These are phyloP conservation scores for Bimuria novae-zelandiae DNA, from an alignment of 2,329 filamentous ascomycete genomes.

Conservation along the genomic window DNA sequence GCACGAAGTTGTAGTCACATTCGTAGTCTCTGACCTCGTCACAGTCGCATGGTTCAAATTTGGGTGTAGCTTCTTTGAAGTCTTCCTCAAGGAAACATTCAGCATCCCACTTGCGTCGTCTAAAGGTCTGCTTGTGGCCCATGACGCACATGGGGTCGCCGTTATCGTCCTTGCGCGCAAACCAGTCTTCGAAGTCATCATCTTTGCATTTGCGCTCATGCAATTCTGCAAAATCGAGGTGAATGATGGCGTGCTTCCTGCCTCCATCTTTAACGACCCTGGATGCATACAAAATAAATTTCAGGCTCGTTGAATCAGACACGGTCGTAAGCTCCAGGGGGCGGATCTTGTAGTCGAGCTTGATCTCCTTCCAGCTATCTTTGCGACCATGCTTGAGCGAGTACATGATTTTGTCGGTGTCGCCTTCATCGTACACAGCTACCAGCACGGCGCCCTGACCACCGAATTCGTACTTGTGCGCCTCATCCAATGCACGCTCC, in stretches of 20 bases:
- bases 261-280: conserved; percentile 51
- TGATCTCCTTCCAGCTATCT: conserved; percentile 70
- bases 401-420: conserved; percentile 70
- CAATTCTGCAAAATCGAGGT: conserved; percentile 82
- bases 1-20: conserved; percentile 90
- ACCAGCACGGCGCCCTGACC: conserved; percentile 89
- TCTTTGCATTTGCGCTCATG: conserved; percentile 79
- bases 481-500: conserved; percentile 73
- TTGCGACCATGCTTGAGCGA: conserved; percentile 85
- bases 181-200: conserved; percentile 84
- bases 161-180: conserved; percentile 78
- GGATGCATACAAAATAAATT: conserved; percentile 77
- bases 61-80: conserved; percentile 76
- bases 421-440: conserved; percentile 71
- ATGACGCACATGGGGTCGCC: conserved; percentile 87
- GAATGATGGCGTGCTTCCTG: conserved; percentile 67
- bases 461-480: conserved; percentile 95
- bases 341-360: conserved; percentile 71
- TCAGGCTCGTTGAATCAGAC: conserved; percentile 88
- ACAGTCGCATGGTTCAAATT: conserved; percentile 79
- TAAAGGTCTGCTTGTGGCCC: conserved; percentile 91
- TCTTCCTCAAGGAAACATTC: conserved; percentile 88
- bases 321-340: conserved; percentile 82
- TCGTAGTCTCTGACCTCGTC: conserved; percentile 80
- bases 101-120: conserved; percentile 80